Conservation (phyloP, 306 rosid species). For the Glycyrrhiza uralensis region DNA sequence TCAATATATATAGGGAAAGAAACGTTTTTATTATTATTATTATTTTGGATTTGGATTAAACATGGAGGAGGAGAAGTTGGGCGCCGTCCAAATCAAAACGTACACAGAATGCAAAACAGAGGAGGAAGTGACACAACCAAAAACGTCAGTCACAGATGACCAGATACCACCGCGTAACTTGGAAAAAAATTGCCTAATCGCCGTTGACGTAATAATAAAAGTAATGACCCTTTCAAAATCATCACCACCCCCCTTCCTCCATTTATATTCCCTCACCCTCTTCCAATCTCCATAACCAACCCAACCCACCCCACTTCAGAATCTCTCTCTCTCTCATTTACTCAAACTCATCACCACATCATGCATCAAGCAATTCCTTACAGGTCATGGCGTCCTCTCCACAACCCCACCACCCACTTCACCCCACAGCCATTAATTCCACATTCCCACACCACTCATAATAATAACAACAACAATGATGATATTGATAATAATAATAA, state of each 20-base stretch:
- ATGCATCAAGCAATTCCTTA: slow-evolving; percentile 83
- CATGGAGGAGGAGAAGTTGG: slow-evolving; percentile 16
- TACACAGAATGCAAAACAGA: not conserved
- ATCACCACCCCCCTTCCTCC: not conserved
- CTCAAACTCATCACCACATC: not conserved
- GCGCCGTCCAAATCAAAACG: slow-evolving; percentile 32
- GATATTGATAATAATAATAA: not conserved
- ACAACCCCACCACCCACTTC: slow-evolving; percentile 19
- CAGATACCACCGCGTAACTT: slow-evolving; percentile 34
- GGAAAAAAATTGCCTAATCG: not conserved
- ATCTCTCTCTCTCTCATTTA: not conserved
- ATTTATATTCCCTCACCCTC: not conserved
- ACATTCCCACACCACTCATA: not conserved
- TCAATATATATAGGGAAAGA: no score
- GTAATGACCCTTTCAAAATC: slow-evolving; percentile 21
- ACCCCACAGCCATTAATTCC: slow-evolving; percentile 13
- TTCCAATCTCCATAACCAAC: slow-evolving; percentile 10
- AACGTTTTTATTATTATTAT: not conserved
- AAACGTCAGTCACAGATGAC: slow-evolving; percentile 42
- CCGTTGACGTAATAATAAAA: slow-evolving; percentile 40
- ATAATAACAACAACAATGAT: not conserved
- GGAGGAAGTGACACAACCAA: slow-evolving; percentile 1
- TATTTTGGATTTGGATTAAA: no score
- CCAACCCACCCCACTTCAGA: not conserved
- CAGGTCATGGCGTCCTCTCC: slow-evolving; percentile 46